Conservation (phyloP, 306 rosid genomes). For the Alnus rubra region DNA sequence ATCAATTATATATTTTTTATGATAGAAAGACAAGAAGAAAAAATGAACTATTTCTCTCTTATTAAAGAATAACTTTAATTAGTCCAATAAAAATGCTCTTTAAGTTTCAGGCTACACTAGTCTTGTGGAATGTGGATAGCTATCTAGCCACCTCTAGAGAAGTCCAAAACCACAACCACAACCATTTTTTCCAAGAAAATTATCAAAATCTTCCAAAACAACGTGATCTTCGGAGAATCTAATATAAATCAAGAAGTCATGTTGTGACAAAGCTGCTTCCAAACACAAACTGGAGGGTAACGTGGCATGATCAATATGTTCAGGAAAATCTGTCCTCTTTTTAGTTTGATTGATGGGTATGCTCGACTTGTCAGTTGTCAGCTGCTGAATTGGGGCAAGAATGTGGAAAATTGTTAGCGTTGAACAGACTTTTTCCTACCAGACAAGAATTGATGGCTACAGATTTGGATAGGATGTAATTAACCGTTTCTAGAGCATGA, state of each 20-base stretch:
- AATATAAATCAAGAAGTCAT: not conserved
- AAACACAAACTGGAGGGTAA: not conserved
- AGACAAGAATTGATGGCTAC: not conserved
- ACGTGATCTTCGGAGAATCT: not conserved
- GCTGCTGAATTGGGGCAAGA: not conserved
- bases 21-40: no score
- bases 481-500: no score
- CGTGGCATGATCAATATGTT: not conserved
- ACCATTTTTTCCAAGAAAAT: not conserved
- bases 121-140: no score
- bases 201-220: not conserved
- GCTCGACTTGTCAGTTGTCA: no score
- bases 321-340: not conserved
- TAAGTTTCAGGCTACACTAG: no score
- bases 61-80: no score
- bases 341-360: not conserved
- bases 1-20: no score
- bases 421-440: not conserved
- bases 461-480: no score
- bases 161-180: no score
- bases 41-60: no score
- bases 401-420: not conserved
- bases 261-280: not conserved
- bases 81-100: no score
- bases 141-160: no score